Evolutionary conservation across 345 rosid genomes (phyloP).

Genomic region (Pugionium dolabratum): DNA sequence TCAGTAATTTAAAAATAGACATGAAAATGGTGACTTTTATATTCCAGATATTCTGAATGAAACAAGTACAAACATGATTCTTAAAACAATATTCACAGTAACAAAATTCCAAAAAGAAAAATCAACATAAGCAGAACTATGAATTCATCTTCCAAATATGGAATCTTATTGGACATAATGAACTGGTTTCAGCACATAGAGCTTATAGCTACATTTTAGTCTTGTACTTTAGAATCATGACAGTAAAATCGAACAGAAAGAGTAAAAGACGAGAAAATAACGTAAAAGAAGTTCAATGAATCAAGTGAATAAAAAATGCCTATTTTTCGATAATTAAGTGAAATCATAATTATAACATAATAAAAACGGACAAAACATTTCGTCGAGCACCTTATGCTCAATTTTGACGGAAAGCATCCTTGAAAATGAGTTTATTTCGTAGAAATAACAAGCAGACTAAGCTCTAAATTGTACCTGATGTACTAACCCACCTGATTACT

Average conservation of each 20-base stretch:
- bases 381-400: constrained; percentile 32
- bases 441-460: background rate
- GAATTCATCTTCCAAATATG: too few relatives aligned
- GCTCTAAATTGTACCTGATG: constrained; percentile 1
- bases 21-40: background rate
- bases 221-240: too few relatives aligned
- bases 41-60: too few relatives aligned
- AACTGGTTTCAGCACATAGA: too few relatives aligned
- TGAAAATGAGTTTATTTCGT: background rate
- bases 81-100: background rate
- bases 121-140: background rate
- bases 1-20: constrained; percentile 3
- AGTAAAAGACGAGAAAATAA: background rate
- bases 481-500: background rate
- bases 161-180: too few relatives aligned
- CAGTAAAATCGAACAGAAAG: background rate
- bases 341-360: too few relatives aligned
- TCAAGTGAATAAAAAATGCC: background rate
- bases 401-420: background rate
- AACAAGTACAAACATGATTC: background rate
- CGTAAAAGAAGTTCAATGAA: background rate
- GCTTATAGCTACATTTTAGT: too few relatives aligned
- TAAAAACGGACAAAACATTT: constrained; percentile 4
- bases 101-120: background rate
- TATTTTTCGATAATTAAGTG: too few relatives aligned